Evolutionary conservation across 164 flowering plant species (phyloP).

Genomic region (Berberis thunbergii): DNA sequence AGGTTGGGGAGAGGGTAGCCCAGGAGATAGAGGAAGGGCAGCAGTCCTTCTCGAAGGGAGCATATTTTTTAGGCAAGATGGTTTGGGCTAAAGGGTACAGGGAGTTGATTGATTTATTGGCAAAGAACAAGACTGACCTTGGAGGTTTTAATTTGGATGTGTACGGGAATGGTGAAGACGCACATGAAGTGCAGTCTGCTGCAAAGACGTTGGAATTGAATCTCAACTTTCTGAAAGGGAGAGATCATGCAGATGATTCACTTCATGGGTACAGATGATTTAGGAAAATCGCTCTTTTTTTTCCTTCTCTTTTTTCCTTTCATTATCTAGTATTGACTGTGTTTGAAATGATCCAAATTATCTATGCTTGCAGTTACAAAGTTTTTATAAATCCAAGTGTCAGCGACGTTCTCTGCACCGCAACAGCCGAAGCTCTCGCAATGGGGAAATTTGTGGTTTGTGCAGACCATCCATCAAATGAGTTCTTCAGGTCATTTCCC

Average conservation of each 20-base stretch:
- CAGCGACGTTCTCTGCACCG: constrained; percentile 61
- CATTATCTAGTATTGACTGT: background rate
- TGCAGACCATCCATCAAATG: constrained; percentile 96
- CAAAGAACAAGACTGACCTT: constrained; percentile 71
- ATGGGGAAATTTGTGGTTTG: constrained; percentile 98
- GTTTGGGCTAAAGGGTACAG: constrained; percentile 98
- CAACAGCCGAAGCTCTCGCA: constrained; percentile 99
- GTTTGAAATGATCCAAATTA: background rate
- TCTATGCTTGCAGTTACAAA: constrained; percentile 63
- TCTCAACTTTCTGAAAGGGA: constrained; percentile 76
- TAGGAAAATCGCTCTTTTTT: background rate
- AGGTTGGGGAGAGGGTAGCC: constrained; percentile 80
- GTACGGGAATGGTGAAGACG: constrained; percentile 96
- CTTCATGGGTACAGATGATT: constrained; percentile 60
- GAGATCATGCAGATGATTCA: constrained; percentile 96
- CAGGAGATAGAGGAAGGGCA: constrained; percentile 70
- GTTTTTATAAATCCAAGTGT: constrained; percentile 97
- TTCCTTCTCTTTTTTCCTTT: background rate
- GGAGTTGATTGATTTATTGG: constrained; percentile 78
- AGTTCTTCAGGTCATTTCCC: constrained; percentile 88
- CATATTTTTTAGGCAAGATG: constrained; percentile 96
- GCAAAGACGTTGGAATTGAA: constrained; percentile 67
- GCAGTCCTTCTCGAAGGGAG: constrained; percentile 82
- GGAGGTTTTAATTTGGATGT: constrained; percentile 84
- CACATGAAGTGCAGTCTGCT: constrained; percentile 71